phyloP scores from a whole-genome alignment of 495 filamentous ascomycete genomes.

The Neurospora sp. region DNA sequence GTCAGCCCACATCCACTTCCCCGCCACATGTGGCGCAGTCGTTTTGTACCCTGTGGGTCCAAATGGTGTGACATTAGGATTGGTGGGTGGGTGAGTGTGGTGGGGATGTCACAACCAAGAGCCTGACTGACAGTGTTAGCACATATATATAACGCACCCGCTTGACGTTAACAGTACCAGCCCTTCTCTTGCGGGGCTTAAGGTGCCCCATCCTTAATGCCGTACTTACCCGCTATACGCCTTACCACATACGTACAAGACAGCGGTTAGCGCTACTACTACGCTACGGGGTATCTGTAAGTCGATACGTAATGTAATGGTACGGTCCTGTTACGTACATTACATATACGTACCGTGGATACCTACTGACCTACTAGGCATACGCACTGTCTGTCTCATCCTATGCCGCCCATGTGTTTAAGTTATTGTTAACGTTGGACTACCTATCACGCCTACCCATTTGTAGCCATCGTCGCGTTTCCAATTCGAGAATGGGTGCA shows the following conservation, averaged over 20 bases:
- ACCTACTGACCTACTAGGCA: not conserved
- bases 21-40: no score
- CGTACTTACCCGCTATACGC: not conserved
- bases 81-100: no score
- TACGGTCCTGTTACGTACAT: not conserved
- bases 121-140: not conserved
- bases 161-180: not conserved
- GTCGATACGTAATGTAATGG: not conserved
- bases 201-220: not conserved
- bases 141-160: not conserved
- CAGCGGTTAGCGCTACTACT: not conserved
- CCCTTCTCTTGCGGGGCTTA: not conserved
- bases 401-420: not conserved
- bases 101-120: no score
- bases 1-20: no score
- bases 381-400: not conserved
- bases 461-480: not conserved
- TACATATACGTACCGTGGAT: not conserved
- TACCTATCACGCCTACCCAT: not conserved
- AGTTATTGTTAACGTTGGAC: not conserved
- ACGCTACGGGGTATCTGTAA: not conserved
- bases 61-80: no score
- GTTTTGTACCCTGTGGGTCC: no score
- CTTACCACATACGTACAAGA: not conserved
- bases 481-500: not conserved